A percentile compares a stretch with the other conserved stretches of the same genome.
Conservation (phyloP, 306 rosid genomes). For the Malus fusca region DNA sequence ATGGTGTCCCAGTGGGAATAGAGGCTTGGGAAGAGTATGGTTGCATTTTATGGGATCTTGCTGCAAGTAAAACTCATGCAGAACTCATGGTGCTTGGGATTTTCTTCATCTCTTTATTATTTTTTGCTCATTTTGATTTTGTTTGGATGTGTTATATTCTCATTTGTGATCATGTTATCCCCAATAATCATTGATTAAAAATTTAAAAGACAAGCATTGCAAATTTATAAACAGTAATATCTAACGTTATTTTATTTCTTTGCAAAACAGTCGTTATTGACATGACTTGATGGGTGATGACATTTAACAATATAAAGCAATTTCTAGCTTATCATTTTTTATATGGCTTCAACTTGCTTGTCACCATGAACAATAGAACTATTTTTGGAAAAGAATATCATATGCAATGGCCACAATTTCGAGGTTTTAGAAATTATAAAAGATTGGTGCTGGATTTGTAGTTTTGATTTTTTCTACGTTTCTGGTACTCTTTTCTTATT, state of each 20-base stretch:
- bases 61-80: conserved; percentile 75
- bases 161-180: not conserved
- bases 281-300: not conserved
- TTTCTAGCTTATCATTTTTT: not conserved
- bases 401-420: not conserved
- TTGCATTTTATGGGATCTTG: conserved; percentile 84
- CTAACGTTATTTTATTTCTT: not conserved
- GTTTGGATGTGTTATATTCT: not conserved
- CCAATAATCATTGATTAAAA: not conserved
- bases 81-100: conserved; percentile 65
- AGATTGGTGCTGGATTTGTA: not conserved
- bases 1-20: conserved; percentile 20
- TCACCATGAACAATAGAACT: not conserved
- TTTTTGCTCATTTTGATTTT: not conserved
- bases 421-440: not conserved
- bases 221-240: not conserved
- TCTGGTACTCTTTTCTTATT: not conserved
- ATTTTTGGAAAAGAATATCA: not conserved
- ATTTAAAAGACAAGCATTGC: not conserved
- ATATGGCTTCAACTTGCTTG: not conserved
- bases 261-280: not conserved
- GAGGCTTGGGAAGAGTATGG: conserved; percentile 80
- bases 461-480: not conserved
- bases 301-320: not conserved
- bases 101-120: not conserved